Percentiles rank a stretch among this genome's conserved stretches.
Conservation (phyloP, 345 rosid species). For the Lumnitzera littorea region DNA sequence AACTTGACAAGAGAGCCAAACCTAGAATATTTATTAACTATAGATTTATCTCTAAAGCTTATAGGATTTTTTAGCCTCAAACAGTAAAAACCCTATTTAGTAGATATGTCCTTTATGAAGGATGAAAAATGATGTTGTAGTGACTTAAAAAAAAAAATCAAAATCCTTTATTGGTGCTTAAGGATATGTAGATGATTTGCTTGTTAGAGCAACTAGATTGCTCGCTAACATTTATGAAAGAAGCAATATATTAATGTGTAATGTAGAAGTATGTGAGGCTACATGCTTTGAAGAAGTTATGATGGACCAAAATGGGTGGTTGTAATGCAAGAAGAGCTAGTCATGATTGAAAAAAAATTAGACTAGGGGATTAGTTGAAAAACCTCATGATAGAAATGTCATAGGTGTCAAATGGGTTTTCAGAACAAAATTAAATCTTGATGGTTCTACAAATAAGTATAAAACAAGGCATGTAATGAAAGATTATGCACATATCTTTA, state of each 20-base stretch:
- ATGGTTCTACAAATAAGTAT: constrained; percentile 2
- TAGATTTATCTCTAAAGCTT: not conserved
- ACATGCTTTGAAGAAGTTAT: not conserved
- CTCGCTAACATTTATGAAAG: constrained; percentile 7
- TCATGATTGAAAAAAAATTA: constrained; percentile 5
- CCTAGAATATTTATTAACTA: constrained; percentile 11
- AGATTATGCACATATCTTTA: not conserved
- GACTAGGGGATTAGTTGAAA: not conserved
- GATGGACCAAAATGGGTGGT: not conserved
- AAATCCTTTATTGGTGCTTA: not conserved
- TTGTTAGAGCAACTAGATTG: constrained; percentile 2
- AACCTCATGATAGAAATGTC: not conserved
- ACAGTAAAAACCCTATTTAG: not conserved
- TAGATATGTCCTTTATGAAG: not conserved
- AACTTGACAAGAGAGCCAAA: constrained; percentile 6
- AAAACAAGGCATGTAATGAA: constrained; percentile 4
- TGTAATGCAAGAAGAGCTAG: constrained; percentile 8
- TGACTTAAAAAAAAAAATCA: no score
- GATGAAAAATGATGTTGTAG: no score
- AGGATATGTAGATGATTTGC: constrained; percentile 2
- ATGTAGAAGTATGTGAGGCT: not conserved
- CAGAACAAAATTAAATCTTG: constrained; percentile 3
- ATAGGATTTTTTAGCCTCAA: not conserved
- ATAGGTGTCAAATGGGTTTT: constrained; percentile 10
- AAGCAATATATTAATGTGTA: not conserved